Evolutionary conservation across 2,329 filamentous ascomycete species (phyloP), one percentile per base, ranked within the genome.

Genomic region (Beauveria pseudobassiana): DNA sequence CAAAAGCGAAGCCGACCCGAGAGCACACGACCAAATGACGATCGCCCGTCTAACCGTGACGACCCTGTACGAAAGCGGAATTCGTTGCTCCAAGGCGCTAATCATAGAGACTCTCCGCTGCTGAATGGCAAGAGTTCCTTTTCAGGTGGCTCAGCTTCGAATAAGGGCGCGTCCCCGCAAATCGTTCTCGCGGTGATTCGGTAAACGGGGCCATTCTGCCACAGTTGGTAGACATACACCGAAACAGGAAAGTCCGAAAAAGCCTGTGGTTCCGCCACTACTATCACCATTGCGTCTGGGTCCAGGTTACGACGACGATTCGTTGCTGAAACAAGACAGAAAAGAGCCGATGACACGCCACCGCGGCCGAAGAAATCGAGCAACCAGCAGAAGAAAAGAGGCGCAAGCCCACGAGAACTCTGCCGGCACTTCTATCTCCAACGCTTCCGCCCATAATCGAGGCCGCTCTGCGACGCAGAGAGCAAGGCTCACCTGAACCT

Each of bases 341-440:
- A 67, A 38, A 57, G 68, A 67, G 62, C 63, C 67, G 48, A 58
- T 62, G 59, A 62, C 68, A 63, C 48, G 24, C 48, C 30, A 59
- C 46, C 48, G n/a, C 42, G 50, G 48, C 12, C 43, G 55, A 69
- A 67, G 64, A 72, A 66, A 65, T 64, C 63, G 12, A 70, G 40
- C 63, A 69, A 12, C 64, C 65, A 10, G 64, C 69, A 0, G 67
- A 67, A 3, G 9, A 66, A 22, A 81, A 75, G 66, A 80, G 75
- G 64, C 70, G 74, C 22, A 77, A 69, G 55, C 69, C 73, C 1
- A 69, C 74, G 0, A 40, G 70, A 9, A 73, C 72, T 52, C 69
- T 85, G 28, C 83, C 82, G 0, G 73, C 77, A 0, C 72, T 85
- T 7, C 73, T 86, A 12, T 86, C 83, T 0, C 83, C 83, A 0